Evolutionary conservation across 768 basidiomycete species (phyloP), one percentile per base, ranked within the genome.

Genomic region (Lactarius hengduanensis): DNA sequence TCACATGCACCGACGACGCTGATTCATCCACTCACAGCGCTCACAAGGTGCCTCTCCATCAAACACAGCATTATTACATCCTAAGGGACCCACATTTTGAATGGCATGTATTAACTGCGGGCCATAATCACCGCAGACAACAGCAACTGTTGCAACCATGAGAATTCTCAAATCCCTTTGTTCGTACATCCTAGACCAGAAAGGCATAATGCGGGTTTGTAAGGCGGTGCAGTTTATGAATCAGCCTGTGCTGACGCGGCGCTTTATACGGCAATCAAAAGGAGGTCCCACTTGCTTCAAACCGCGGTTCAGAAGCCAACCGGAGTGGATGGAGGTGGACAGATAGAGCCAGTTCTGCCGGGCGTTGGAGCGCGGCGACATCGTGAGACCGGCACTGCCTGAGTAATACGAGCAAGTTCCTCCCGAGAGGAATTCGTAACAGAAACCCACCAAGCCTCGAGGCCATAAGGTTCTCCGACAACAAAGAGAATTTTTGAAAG

Each of bases 31-130:
- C 30, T 11, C 58, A 53, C 53, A 56, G 66, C 66, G 66, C 66
- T 28, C 62, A 30, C 4, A 38, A 6, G 16, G 18, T 9, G 55
- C 55, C 28, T 56, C 38, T 4, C 55, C 41, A 56, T 20, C 53
- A 13, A 60, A 56, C 61, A 63, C 58, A 36, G 66, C 66, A 41
- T 66, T 41, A 58, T 62, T 57, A 43, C 50, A 54, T n/a, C 50
- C 47, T 26, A 22, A 50, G 50, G 26, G 34, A 4, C 50, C 50
- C 50, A 26, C 11, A 26, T 22, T 50, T 50, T 50, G n/a, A 32
- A 56, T 15, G 16, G 18, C 18, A 11, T 20, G 9, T 32, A 10
- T 34, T 16, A 4, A 58, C 57, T 34, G 36, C 36, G 36, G 32
- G 36, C 34, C 8, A 40, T 26, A 16, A 38, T 36, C 34, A 11